Conservation (phyloP, 805 yeast species). For the Kluyveromyces wickerhamii region DNA sequence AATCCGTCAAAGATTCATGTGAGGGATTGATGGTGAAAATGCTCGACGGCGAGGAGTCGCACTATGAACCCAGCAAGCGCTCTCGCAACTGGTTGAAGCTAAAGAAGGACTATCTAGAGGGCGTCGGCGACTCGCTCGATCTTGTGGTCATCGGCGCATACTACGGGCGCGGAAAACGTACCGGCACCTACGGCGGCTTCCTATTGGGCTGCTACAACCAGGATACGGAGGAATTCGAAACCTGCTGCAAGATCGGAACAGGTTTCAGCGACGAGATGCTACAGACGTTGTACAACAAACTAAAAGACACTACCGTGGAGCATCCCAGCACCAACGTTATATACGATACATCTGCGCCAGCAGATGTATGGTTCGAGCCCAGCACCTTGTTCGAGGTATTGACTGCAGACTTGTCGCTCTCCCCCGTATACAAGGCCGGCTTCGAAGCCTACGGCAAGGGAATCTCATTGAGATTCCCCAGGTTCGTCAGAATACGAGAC, state of each 20-base stretch:
- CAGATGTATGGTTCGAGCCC: conserved; percentile 96
- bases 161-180: conserved; percentile 87
- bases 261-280: conserved; percentile 88
- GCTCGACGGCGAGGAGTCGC: conserved; percentile 70
- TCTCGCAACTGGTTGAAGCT: conserved; percentile 92
- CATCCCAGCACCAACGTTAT: conserved; percentile 61
- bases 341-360: conserved; percentile 65
- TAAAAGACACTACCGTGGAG: conserved; percentile 59
- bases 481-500: conserved; percentile 75
- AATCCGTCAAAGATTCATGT: conserved; percentile 80
- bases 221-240: conserved; percentile 88
- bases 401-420: conserved; percentile 82
- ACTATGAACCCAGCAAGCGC: conserved; percentile 90
- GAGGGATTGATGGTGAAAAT: conserved; percentile 96
- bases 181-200: conserved; percentile 93
- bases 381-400: conserved; percentile 74
- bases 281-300: conserved; percentile 45
- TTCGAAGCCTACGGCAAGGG: conserved; percentile 68
- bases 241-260: conserved; percentile 95
- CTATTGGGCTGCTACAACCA: conserved; percentile 82
- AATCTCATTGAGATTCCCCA: conserved; percentile 78
- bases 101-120: conserved; percentile 90
- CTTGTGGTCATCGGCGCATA: conserved; percentile 92
- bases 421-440: conserved; percentile 88
- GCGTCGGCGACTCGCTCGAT: conserved; percentile 93